Evolutionary conservation across 805 yeast species (phyloP).

Genomic region (Barnettozyma siamensis): DNA sequence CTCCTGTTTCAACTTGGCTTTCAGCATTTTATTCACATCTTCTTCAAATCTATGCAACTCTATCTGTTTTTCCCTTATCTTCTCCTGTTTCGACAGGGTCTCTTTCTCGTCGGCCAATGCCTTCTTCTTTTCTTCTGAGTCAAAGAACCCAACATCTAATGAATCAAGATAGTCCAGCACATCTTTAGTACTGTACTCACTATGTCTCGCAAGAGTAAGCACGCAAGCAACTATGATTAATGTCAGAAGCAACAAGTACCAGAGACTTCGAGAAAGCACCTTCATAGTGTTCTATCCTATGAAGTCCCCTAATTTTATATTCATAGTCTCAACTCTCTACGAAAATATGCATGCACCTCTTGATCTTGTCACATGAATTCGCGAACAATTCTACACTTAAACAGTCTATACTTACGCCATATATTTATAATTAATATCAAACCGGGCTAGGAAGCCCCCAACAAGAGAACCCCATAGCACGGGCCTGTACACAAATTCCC

Average conservation of each 20-base stretch:
- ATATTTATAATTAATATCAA: too few species aligned
- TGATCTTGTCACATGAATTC: too few species aligned
- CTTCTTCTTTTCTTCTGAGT: background rate
- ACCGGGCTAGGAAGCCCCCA: too few species aligned
- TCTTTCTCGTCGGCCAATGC: background rate
- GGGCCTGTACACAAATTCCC: background rate
- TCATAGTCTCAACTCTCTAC: too few species aligned
- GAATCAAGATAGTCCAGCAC: background rate
- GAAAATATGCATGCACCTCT: too few species aligned
- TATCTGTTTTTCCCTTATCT: background rate
- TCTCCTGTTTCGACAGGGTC: background rate
- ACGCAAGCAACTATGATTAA: background rate
- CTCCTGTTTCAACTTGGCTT: background rate
- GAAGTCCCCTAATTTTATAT: too few species aligned
- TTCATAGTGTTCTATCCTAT: background rate
- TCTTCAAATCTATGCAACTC: background rate
- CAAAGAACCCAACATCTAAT: background rate
- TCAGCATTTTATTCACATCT: background rate
- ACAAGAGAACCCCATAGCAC: background rate
- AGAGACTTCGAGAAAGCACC: background rate
- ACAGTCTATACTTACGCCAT: too few species aligned
- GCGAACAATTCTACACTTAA: too few species aligned
- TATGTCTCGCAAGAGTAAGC: background rate
- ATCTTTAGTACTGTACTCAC: background rate
- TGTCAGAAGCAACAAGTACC: background rate